Percentiles rank a stretch among this genome's conserved stretches.
These are phyloP conservation scores for Wallacemonas sp. DNA, from an alignment of 208 protist species.

Conservation along the genomic window DNA sequence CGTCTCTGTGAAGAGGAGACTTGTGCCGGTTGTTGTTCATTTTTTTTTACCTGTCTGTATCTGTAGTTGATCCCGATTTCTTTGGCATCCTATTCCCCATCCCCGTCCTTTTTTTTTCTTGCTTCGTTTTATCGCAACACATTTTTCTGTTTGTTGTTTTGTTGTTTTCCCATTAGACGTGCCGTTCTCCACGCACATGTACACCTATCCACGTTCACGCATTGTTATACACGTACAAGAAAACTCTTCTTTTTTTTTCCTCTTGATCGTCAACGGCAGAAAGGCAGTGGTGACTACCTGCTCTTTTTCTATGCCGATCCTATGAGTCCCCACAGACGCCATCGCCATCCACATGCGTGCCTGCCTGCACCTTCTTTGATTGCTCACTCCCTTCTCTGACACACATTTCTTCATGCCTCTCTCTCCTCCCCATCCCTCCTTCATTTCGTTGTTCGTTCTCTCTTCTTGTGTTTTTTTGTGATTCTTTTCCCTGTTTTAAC, in stretches of 20 bases:
- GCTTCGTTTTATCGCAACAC: background rate
- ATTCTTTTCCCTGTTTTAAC: too few relatives aligned
- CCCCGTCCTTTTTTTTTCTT: background rate
- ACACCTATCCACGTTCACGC: too few relatives aligned
- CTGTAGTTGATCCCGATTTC: background rate
- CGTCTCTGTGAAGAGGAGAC: background rate
- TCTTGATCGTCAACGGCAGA: too few relatives aligned
- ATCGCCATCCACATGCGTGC: too few relatives aligned
- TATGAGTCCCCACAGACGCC: too few relatives aligned
- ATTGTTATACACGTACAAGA: too few relatives aligned
- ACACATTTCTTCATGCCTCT: background rate
- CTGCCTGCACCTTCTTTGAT: too few relatives aligned
- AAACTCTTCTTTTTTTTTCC: too few relatives aligned
- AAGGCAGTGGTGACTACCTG: too few relatives aligned
- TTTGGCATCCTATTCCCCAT: background rate
- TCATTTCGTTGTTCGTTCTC: background rate
- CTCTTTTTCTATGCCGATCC: too few relatives aligned
- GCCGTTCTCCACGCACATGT: too few relatives aligned
- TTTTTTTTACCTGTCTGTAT: background rate
- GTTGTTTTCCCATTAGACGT: too few relatives aligned
- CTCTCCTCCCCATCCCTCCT: background rate
- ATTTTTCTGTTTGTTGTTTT: conserved; percentile 5
- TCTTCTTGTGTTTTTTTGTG: background rate
- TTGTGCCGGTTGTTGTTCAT: background rate
- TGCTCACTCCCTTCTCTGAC: conserved; percentile 10